Percentiles rank a stretch among this genome's conserved stretches.
Evolutionary conservation across 331 rosid species (phyloP).

Genomic region (Quercus lobata): DNA sequence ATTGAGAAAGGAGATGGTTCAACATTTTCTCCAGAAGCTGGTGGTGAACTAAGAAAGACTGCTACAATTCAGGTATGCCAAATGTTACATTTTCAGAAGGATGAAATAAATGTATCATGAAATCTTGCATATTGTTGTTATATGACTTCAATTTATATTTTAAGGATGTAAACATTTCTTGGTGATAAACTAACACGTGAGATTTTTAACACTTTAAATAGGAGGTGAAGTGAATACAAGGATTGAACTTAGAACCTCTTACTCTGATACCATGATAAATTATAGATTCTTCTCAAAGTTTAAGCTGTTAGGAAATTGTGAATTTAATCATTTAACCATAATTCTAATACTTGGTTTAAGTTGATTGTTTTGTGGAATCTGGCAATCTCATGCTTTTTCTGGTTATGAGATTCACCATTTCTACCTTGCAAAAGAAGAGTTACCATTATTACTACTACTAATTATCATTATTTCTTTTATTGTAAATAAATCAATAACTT

Average conservation of each 20-base stretch:
- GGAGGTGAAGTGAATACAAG: too few relatives aligned
- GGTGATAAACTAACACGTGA: too few relatives aligned
- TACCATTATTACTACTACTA: not conserved
- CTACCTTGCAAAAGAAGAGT: not conserved
- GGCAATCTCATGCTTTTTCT: not conserved
- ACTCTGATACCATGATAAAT: too few relatives aligned
- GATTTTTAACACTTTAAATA: too few relatives aligned
- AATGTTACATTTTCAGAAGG: not conserved
- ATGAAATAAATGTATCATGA: not conserved
- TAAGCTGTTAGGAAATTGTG: too few relatives aligned
- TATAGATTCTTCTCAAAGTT: too few relatives aligned
- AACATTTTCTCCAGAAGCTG: conserved; percentile 67
- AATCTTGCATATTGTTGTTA: not conserved
- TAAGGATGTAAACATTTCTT: not conserved
- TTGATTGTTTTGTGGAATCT: not conserved
- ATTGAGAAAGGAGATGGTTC: conserved; percentile 85
- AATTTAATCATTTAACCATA: too few relatives aligned
- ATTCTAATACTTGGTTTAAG: not conserved
- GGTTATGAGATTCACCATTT: not conserved
- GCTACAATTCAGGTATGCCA: conserved; percentile 67
- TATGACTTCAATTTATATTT: not conserved
- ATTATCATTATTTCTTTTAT: not conserved
- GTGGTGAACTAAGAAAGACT: conserved; percentile 71
- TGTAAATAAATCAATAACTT: not conserved
- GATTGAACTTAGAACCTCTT: too few relatives aligned